A percentile compares a stretch with the other conserved stretches of the same genome.
Conservation (phyloP, 306 rosid species). For the Urtica urens region DNA sequence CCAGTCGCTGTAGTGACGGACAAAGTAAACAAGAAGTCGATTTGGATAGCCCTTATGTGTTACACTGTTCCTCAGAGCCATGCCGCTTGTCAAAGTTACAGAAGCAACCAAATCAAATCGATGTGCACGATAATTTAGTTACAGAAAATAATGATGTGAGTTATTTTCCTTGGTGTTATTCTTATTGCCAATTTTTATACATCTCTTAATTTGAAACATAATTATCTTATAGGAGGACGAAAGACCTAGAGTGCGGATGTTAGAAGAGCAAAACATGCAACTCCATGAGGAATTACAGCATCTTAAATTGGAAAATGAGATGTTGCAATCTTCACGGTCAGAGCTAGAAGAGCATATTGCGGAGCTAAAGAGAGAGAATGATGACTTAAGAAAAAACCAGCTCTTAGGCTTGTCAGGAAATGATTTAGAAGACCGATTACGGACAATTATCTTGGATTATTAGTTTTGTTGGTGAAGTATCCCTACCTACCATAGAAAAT, state of each 20-base stretch:
- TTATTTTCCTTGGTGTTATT: not conserved
- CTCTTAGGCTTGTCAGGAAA: constrained; percentile 8
- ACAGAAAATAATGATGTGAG: constrained; percentile 10
- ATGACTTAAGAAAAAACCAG: constrained; percentile 22
- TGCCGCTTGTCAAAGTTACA: constrained; percentile 3
- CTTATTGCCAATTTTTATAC: no score
- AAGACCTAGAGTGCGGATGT: constrained; percentile 14
- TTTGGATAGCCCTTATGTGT: constrained; percentile 6
- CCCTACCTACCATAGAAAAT: constrained; percentile 2
- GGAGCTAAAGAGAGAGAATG: constrained; percentile 28
- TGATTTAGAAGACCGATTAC: constrained; percentile 14
- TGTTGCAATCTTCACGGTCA: constrained; percentile 15
- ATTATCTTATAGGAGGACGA: constrained; percentile 25
- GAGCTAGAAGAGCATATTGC: constrained; percentile 22
- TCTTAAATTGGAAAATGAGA: constrained; percentile 26
- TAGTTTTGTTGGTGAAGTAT: constrained; percentile 20
- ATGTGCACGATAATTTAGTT: no score
- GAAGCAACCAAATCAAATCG: constrained; percentile 8
- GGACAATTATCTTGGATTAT: constrained; percentile 19
- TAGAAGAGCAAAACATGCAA: constrained; percentile 27
- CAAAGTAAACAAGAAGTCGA: not conserved
- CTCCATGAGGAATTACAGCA: constrained; percentile 21
- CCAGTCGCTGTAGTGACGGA: constrained; percentile 11
- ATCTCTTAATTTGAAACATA: not conserved
- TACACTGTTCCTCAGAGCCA: not conserved